A percentile compares a stretch with the other conserved stretches of the same genome.
Conservation (phyloP, 2,329 filamentous ascomycete species). For the Aspergillus jensenii region DNA sequence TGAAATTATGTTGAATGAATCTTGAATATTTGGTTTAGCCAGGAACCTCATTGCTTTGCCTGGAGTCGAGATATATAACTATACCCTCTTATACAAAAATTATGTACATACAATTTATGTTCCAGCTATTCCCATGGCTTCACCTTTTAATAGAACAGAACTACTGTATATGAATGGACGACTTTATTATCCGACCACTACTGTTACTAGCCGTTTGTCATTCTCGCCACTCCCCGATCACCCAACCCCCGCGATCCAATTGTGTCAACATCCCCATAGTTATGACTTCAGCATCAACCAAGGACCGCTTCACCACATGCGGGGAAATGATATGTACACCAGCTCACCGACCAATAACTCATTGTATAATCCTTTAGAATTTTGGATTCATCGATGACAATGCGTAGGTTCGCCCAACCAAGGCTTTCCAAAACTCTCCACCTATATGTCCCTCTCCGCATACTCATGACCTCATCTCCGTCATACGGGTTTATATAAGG, state of each 20-base stretch:
- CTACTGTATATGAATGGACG: not conserved
- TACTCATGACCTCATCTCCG: conserved; percentile 9
- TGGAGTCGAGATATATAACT: not conserved
- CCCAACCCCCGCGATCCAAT: not conserved
- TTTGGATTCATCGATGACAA: not conserved
- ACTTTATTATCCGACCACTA: not conserved
- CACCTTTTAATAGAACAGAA: not conserved
- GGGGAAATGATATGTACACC: not conserved
- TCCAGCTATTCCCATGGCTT: too few species aligned
- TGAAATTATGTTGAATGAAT: not conserved
- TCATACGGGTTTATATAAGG: conserved; percentile 1
- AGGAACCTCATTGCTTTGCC: not conserved
- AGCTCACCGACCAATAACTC: not conserved
- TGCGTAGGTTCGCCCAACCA: not conserved
- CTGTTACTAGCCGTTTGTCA: not conserved
- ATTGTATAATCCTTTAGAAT: not conserved
- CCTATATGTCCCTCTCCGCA: not conserved
- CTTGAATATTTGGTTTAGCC: not conserved
- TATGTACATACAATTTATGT: not conserved
- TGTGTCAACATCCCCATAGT: not conserved
- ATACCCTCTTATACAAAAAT: not conserved
- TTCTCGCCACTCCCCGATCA: not conserved
- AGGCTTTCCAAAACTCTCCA: not conserved
- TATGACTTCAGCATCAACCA: conserved; percentile 5
- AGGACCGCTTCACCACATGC: not conserved